A percentile compares a stretch with the other conserved stretches of the same genome.
These are phyloP conservation scores for Corylus heterophylla DNA, from an alignment of 306 rosid genomes.

Conservation along the genomic window DNA sequence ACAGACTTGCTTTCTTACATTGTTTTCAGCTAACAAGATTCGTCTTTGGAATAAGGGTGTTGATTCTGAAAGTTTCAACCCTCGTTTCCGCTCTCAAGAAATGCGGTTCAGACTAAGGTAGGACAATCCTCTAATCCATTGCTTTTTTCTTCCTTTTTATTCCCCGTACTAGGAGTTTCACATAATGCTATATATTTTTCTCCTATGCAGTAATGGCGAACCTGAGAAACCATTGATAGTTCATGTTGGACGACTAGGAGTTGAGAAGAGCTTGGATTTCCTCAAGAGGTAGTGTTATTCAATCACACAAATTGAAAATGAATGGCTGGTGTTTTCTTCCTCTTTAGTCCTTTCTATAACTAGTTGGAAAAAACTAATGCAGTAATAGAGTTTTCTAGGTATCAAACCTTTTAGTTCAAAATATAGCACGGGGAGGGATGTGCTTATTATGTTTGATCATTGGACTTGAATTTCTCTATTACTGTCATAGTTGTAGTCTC, in stretches of 20 bases:
- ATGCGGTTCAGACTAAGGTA: slow-evolving; percentile 86
- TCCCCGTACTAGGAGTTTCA: slow-evolving; percentile 24
- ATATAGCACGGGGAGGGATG: neutral
- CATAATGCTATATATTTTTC: slow-evolving; percentile 20
- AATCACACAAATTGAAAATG: neutral
- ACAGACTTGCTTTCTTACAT: slow-evolving; percentile 12
- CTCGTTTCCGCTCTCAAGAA: slow-evolving; percentile 69
- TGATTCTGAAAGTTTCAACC: slow-evolving; percentile 89
- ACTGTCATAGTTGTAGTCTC: neutral
- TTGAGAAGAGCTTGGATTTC: slow-evolving; percentile 95
- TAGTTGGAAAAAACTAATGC: neutral
- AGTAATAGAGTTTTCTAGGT: neutral
- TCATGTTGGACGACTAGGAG: slow-evolving; percentile 97
- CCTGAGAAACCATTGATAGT: slow-evolving; percentile 88
- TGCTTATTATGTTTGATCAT: neutral
- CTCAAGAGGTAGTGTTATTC: slow-evolving; percentile 63
- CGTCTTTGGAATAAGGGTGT: slow-evolving; percentile 99
- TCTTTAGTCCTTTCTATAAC: slow-evolving; percentile 12
- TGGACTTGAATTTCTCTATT: neutral
- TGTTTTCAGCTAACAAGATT: slow-evolving; percentile 79
- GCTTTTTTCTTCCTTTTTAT: slow-evolving; percentile 6
- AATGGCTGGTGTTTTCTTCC: neutral
- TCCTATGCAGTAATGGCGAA: slow-evolving; percentile 66
- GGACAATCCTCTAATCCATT: slow-evolving; percentile 12
- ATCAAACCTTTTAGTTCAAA: neutral